phyloP scores from a whole-genome alignment of 306 rosid genomes.

The Vicia faba region DNA sequence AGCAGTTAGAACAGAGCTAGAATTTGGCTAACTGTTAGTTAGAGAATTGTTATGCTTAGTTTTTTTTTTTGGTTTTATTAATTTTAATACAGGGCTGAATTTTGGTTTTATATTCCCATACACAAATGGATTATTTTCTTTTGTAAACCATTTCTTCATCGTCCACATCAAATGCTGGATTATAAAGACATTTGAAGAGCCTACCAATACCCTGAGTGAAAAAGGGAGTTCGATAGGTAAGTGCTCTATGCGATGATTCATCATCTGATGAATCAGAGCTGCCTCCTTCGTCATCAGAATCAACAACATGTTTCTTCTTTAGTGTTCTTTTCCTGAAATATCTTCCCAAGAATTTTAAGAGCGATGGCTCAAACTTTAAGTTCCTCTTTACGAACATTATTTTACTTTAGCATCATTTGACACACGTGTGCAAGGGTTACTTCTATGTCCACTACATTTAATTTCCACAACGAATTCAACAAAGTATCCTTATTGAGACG shows the following conservation, averaged over 20 bases:
- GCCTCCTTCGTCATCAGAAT: conserved; percentile 65
- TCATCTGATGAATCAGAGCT: conserved; percentile 77
- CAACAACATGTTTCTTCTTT: conserved; percentile 59
- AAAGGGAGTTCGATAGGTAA: conserved; percentile 78
- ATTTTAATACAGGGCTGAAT: not conserved
- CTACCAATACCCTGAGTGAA: conserved; percentile 91
- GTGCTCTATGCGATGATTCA: conserved; percentile 63
- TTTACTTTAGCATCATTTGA: conserved; percentile 86
- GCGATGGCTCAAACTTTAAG: conserved; percentile 80
- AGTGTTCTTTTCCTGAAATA: conserved; percentile 78
- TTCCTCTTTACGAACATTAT: conserved; percentile 68
- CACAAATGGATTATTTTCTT: conserved; percentile 53
- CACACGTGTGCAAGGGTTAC: too few species aligned
- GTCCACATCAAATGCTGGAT: conserved; percentile 95
- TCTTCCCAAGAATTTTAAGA: conserved; percentile 80
- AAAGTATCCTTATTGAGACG: too few species aligned
- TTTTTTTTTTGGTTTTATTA: too few species aligned
- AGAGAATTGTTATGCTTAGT: too few species aligned
- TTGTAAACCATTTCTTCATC: conserved; percentile 88
- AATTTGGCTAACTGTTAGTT: too few species aligned
- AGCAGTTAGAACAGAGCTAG: too few species aligned
- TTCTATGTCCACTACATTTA: too few species aligned
- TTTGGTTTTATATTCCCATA: conserved; percentile 20
- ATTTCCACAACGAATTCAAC: too few species aligned
- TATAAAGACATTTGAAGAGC: conserved; percentile 94